Base-by-base conservation (phyloP, 768 basidiomycete species). In the Hemileccinum impolitum region DNA sequence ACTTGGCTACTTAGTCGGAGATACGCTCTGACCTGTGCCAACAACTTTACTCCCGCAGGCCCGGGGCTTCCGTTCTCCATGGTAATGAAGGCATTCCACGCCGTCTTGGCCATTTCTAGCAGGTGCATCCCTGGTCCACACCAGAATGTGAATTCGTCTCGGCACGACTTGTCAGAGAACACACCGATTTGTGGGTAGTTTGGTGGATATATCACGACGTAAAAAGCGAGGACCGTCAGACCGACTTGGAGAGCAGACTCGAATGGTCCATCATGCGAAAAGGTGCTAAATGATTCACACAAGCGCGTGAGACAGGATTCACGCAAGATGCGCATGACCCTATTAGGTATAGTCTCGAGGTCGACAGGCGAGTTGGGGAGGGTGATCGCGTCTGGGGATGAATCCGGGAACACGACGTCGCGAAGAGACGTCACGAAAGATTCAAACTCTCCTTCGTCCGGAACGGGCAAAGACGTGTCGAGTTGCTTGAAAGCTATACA, bases 111-210 rank as follows among this genome's bases (percentile, higher is more conserved):
- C 60, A 89, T 67, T 60, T 91, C 89, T 17, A 90, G 63, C 11
- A 82, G 68, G 64, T 92, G 90, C 70, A 89, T 73, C 13, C 88
- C 89, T 92, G 32, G 40, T 31, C 19, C 18, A 17, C 30, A 17
- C 30, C 15, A 18, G 48, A 21, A 18, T 36, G 25, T 43, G 15
- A 17, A 13, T 34, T 30, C 37, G 3, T 43, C 35, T 38, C 9
- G 9, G 14, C 19, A 25, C 7, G 19, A 25, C 8, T 13, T 11
- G 21, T 13, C 14, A 18, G 14, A 13, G 12, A 28, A 63, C 77
- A 54, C 46, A 87, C 90, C 90, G 21, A 84, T 87, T 55, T 90
- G 86, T n/a, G 89, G 90, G 64, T 89, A 90, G 59, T 85, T 84
- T 2, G 67, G 69, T 1, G 90, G 87, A 58, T 92, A 92, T 39